Evolutionary conservation across 2,329 filamentous ascomycete species (phyloP), one percentile per base, ranked within the genome.

Genomic region (Simplicillium sp.): DNA sequence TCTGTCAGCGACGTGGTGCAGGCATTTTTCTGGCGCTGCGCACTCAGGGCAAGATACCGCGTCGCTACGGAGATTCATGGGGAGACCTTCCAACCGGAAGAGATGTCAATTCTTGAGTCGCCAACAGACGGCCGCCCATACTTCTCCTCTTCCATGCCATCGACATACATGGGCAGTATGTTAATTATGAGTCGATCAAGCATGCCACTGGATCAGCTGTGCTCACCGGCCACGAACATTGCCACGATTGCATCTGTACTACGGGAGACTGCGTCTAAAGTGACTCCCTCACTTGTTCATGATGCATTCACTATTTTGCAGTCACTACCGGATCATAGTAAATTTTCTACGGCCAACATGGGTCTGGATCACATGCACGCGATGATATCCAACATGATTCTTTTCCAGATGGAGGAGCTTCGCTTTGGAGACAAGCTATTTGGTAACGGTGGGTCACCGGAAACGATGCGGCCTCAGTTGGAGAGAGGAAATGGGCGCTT

Each of bases 1-100:
- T 64, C 61, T 0, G 47, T 60, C 17, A 64, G 55, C 42, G 63
- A 66, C 34, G 60, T 64, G 8, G 46, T 65, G 2, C 59, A 65
- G 44, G 63, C 63, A 1, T 60, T 65, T 37, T 55, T 64, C 43
- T 66, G 63, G 63, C 55, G 60, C 1, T 51, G 55, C 1, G 52
- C 59, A 1, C 54, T 64, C 34, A 50, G 54, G 15, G 56, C 61
- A 1, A 52, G 62, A 11, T 57, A 59, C 33, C 55, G 53, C 2
- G 58, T 61, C 2, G 58, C 52, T 3, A 52, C 40, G n/a, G 46
- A 49, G 11, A 42, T 50, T 3, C 44, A 46, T 0, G 41, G 50
- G 17, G 33, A 50, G 12, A 48, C 43, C 2, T 48, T 47, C 5
- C 20, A 35, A 0, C 44, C 51, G 1, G 49, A 56, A 7, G 52